phyloP scores from a whole-genome alignment of 495 filamentous ascomycete species.

The Neurospora sublineolata region DNA sequence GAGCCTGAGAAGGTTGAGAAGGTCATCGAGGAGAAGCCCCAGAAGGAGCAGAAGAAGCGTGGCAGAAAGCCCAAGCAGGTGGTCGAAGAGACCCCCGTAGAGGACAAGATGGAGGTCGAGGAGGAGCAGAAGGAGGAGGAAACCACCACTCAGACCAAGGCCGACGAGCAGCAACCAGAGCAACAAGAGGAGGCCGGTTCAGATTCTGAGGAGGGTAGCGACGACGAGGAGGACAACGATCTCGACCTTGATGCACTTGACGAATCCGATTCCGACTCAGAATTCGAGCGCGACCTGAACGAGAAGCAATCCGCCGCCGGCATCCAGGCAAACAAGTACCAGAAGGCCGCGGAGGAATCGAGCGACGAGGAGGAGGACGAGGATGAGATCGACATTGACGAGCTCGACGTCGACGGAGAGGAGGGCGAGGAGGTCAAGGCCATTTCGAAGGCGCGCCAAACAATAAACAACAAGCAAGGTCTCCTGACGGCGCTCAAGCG shows the following conservation, averaged over 20 bases:
- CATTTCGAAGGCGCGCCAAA: constrained; percentile 80
- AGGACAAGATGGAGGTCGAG: constrained; percentile 17
- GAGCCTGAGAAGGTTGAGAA: constrained; percentile 7
- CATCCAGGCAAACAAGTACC: constrained; percentile 63
- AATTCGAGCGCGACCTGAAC: constrained; percentile 23
- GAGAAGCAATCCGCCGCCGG: constrained; percentile 46
- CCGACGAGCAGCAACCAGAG: constrained; percentile 25
- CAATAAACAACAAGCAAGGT: constrained; percentile 91
- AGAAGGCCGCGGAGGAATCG: constrained; percentile 54
- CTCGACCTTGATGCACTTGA: constrained; percentile 20
- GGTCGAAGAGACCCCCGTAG: constrained; percentile 11
- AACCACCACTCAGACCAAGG: constrained; percentile 19
- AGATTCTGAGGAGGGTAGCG: constrained; percentile 25
- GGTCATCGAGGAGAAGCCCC: constrained; percentile 41
- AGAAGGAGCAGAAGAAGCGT: constrained; percentile 53
- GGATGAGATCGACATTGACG: constrained; percentile 62
- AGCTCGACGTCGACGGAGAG: constrained; percentile 58
- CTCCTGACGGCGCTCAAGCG: constrained; percentile 66
- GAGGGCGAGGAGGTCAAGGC: constrained; percentile 63
- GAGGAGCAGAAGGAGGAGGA: constrained; percentile 6
- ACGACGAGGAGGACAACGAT: constrained; percentile 26
- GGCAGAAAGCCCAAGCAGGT: constrained; percentile 30
- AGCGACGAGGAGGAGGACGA: constrained; percentile 60
- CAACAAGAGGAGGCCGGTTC: constrained; percentile 16
- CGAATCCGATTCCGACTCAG: constrained; percentile 27